Base-by-base conservation (phyloP, 2,329 filamentous ascomycete genomes). In the Xylaria sp. region DNA sequence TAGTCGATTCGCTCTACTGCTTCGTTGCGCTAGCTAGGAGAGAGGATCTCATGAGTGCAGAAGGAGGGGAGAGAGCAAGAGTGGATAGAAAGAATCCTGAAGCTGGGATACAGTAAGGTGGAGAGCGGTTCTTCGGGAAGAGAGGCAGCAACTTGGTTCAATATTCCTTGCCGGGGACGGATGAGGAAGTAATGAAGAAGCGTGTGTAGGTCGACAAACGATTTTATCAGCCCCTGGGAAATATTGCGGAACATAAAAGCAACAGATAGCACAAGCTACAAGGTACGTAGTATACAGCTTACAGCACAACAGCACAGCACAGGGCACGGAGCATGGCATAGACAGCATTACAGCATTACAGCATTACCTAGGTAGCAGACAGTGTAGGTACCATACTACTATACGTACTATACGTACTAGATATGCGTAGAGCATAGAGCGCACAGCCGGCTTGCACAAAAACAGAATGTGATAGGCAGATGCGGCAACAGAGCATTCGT, bases 381-480 rank as follows among this genome's bases (percentile, higher is more conserved):
- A 63, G 15, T 22, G 17, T 29, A n/a, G n/a, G n/a, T n/a, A n/a
- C n/a, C n/a, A 50, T 20, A 22, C 10, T 45, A 33, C 33, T 36
- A 55, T 33, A 47, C 11, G 25, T 42, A 55, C 15, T 45, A 17
- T 45, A 33, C 5, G n/a, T 29, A 45, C 27, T 53, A 15, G 45
- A 44, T 29, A n/a, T n/a, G n/a, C n/a, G n/a, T n/a, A 64, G 38
- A 57, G 61, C 33, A 63, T 33, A 54, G 44, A 56, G 29, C 36
- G 60, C 64, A 63, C 63, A 67, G 65, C 42, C 55, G 49, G 38
- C 60, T 70, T 76, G 74, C 72, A 76, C 72, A 75, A 76, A 76
- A 75, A 65, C 53, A 73, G 73, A 73, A 65, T 73, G 70, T 75
- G 72, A 75, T 74, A 69, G 73, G 73, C 71, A 72, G 56, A 71